Evolutionary conservation across 495 filamentous ascomycete species (phyloP), one percentile per base, ranked within the genome.

Genomic region (Cercophora samala): DNA sequence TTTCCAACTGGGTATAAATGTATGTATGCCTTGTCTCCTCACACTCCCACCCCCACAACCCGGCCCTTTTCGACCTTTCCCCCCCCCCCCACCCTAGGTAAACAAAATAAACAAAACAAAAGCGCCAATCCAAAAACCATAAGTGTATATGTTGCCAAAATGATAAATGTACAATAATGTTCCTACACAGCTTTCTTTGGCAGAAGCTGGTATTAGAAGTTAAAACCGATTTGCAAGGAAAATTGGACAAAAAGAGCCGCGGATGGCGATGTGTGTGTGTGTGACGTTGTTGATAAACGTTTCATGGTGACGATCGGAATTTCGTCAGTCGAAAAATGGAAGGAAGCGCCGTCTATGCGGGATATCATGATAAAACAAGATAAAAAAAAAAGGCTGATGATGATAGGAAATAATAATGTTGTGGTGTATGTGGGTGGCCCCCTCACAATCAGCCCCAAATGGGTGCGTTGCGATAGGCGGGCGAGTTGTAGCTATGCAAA

Each of bases 401-500:
- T 6, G 26, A 32, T 23, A 52, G 32, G 25, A 62, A 66, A 60
- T 58, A 66, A 60, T 58, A 13, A 52, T 56, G 19, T 6, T 22
- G n/a, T 22, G 22, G 22, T 25, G 22, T 19, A 23, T 37, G 29
- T 58, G 24, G 25, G 6, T 42, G 15, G 52, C 18, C 22, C 55
- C 4, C 26, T 29, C 23, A 23, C 23, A n/a, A n/a, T 77, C 60
- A 83, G 37, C 78, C 73, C 80, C 81, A 82, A 24, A 83, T 82
- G 1, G 81, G 81, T 5, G 70, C 77, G 58, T 76, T 70, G 19
- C 79, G 76, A 65, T 83, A 83, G 15, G 80, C 80, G 6, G 81
- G 80, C 4, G 81, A 82, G 64, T 83, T 81, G 65, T 83, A 83
- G 65, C 80, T 82, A 64, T 83, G 80, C 17, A 83, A 72, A 32